Evolutionary conservation across 768 basidiomycete genomes (phyloP).

Genomic region (Termitomyces heimii): DNA sequence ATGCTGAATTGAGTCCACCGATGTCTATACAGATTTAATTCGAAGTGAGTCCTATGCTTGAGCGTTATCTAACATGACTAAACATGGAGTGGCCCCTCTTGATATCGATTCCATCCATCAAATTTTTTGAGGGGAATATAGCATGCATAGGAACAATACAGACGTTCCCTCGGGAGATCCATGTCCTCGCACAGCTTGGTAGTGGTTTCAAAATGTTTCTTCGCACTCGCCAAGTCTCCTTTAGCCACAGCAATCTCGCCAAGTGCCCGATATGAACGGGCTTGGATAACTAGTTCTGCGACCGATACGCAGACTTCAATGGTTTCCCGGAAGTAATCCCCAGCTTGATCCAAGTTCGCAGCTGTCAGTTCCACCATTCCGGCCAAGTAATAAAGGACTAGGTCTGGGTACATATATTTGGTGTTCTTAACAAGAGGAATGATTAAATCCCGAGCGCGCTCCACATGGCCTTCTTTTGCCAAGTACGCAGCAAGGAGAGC

Average conservation of each 20-base stretch:
- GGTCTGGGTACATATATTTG: background rate
- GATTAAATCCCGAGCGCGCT: background rate
- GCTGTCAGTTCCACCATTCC: conserved; percentile 2
- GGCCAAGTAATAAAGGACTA: background rate
- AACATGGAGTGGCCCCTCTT: background rate
- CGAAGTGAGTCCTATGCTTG: no score
- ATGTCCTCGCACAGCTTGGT: background rate
- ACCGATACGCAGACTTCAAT: background rate
- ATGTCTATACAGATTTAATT: no score
- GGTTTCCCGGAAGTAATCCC: background rate
- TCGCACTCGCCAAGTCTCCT: background rate
- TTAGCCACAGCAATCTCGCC: conserved; percentile 4
- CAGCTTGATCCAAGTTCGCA: background rate
- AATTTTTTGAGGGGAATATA: background rate
- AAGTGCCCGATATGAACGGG: conserved; percentile 1
- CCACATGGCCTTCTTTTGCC: background rate
- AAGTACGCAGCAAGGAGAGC: background rate
- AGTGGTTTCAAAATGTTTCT: background rate
- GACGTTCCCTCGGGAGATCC: background rate
- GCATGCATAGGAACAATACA: background rate
- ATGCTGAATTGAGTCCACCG: no score
- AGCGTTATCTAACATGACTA: background rate
- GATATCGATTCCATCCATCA: conserved; percentile 5
- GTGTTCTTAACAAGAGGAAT: background rate
- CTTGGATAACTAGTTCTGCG: background rate